phyloP scores from a whole-genome alignment of 805 yeast species.

The Yamadazyma kitorensis region DNA sequence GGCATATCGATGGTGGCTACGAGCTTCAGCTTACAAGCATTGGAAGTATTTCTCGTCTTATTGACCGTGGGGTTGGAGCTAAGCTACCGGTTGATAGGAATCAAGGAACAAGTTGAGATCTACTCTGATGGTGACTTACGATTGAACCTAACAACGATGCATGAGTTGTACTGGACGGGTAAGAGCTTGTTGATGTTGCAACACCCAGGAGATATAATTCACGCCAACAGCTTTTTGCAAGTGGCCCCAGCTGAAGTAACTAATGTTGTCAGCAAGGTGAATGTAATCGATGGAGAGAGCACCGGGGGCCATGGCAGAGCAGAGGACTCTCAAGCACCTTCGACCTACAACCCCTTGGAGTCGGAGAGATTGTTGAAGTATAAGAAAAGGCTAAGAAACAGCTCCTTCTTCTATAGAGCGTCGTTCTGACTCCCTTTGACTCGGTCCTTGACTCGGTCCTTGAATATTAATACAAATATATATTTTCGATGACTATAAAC shows the following conservation, averaged over 20 bases:
- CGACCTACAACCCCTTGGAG: not conserved
- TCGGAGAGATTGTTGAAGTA: not conserved
- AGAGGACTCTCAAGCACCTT: no score
- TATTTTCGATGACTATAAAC: no score
- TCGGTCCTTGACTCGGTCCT: no score
- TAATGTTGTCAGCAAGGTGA: no score
- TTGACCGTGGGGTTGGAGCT: slow-evolving; percentile 1
- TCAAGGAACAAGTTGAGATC: not conserved
- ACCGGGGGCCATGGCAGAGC: no score
- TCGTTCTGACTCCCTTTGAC: no score
- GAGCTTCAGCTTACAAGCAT: not conserved
- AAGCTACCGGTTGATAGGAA: not conserved
- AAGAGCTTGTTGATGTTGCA: not conserved
- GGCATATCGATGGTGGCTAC: not conserved
- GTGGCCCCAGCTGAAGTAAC: no score
- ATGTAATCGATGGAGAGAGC: no score
- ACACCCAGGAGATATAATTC: no score
- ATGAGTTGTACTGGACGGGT: slow-evolving; percentile 8
- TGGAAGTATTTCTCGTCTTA: slow-evolving; percentile 3
- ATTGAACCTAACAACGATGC: slow-evolving; percentile 4
- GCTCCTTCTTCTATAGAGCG: no score
- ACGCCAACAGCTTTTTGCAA: no score
- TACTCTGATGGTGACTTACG: not conserved
- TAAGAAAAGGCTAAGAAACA: not conserved
- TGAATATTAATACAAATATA: no score